These are phyloP conservation scores for Arctium minus DNA, from an alignment of 129 eudicot genomes.

Conservation along the genomic window DNA sequence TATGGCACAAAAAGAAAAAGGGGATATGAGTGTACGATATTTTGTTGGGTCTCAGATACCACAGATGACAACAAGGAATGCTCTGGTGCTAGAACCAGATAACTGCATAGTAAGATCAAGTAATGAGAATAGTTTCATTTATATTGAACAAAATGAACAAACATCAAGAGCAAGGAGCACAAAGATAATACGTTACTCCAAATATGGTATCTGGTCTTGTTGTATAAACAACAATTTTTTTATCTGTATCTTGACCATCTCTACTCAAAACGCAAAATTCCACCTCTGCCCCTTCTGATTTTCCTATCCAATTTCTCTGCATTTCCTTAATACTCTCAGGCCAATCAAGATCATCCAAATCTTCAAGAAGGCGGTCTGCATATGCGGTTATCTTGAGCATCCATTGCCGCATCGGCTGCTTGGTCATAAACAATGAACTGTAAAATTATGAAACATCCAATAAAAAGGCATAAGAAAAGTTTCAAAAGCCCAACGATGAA, in stretches of 20 bases:
- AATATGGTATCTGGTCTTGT: conserved; percentile 95
- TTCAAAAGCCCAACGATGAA: neutral
- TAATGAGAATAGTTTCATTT: conserved; percentile 6
- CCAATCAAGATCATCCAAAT: conserved; percentile 98
- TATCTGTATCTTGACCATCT: conserved; percentile 48
- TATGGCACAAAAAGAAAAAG: neutral
- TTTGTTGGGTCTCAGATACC: conserved; percentile 58
- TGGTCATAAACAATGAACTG: conserved; percentile 92
- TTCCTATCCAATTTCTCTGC: conserved; percentile 99
- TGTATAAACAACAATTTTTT: conserved; percentile 73
- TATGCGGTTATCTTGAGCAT: conserved; percentile 95
- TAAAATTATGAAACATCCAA: conserved; percentile 65
- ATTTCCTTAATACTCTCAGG: conserved; percentile 97
- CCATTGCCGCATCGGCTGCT: conserved; percentile 99
- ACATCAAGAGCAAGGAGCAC: conserved; percentile 15
- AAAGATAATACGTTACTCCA: conserved; percentile 83
- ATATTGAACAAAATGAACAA: neutral
- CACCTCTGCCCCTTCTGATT: conserved; percentile 93
- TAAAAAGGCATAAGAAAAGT: conserved; percentile 37
- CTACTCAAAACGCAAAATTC: conserved; percentile 50
- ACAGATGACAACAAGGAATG: conserved; percentile 66
- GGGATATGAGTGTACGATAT: conserved; percentile 40
- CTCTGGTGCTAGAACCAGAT: conserved; percentile 95
- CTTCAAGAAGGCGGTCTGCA: conserved; percentile 98
- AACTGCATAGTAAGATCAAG: conserved; percentile 44